Evolutionary conservation across 768 basidiomycete genomes (phyloP).

Genomic region (Tulasnella sp.): DNA sequence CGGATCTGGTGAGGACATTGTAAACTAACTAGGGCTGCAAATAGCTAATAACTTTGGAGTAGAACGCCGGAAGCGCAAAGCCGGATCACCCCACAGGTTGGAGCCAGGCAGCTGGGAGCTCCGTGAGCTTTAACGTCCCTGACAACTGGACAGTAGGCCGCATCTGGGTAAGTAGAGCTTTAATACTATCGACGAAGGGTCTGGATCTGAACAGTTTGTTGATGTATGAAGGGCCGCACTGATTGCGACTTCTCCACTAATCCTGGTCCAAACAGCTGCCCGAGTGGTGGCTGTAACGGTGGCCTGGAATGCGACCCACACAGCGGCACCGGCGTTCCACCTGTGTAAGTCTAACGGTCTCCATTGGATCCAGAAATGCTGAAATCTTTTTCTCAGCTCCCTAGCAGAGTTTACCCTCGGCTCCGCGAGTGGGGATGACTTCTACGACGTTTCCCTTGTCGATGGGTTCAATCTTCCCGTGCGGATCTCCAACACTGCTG

Average conservation of each 20-base stretch:
- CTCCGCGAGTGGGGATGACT: constrained; percentile 13
- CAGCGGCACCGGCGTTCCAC: constrained; percentile 30
- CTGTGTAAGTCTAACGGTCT: constrained; percentile 8
- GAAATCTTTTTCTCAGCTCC: background rate
- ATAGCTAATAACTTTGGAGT: background rate
- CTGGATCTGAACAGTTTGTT: background rate
- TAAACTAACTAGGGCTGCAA: background rate
- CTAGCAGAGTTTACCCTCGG: constrained; percentile 21
- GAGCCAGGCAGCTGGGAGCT: constrained; percentile 15
- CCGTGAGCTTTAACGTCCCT: constrained; percentile 17
- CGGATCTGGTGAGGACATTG: background rate
- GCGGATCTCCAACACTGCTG: constrained; percentile 13
- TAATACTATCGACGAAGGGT: background rate
- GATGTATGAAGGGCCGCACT: constrained; percentile 2
- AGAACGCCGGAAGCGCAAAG: constrained; percentile 12
- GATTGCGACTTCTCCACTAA: constrained; percentile 17
- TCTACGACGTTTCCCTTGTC: constrained; percentile 20
- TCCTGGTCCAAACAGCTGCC: constrained; percentile 28
- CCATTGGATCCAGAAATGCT: background rate
- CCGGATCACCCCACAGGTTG: constrained; percentile 19
- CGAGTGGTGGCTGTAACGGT: constrained; percentile 29
- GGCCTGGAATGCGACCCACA: constrained; percentile 31
- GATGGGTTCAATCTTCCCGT: constrained; percentile 18
- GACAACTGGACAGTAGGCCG: constrained; percentile 23
- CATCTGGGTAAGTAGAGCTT: constrained; percentile 16